Conservation (phyloP, 208 protist species). For the Trypanosoma scelopori region DNA sequence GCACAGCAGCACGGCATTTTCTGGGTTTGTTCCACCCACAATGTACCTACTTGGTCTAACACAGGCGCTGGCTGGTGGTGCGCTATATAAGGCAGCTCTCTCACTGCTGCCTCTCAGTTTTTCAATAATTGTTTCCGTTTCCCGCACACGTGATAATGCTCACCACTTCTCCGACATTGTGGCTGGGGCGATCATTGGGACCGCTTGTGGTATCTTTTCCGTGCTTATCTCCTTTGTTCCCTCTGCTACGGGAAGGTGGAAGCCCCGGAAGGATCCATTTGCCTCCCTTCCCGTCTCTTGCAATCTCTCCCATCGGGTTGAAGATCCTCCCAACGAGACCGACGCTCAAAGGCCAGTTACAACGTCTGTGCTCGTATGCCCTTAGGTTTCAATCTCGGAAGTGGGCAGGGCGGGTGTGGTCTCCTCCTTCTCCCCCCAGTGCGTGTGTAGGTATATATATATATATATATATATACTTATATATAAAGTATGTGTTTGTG, state of each 20-base stretch:
- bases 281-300: too few relatives aligned
- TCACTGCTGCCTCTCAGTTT: conserved; percentile 26
- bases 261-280: background rate
- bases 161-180: conserved; percentile 55
- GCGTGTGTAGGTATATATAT: too few relatives aligned
- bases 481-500: too few relatives aligned
- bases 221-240: conserved; percentile 15
- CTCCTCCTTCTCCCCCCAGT: too few relatives aligned
- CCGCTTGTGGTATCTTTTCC: conserved; percentile 36
- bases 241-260: background rate
- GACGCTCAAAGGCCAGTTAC: too few relatives aligned
- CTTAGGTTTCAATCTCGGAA: too few relatives aligned
- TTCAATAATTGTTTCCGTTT: conserved; percentile 30
- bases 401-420: too few relatives aligned
- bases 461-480: too few relatives aligned
- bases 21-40: conserved; percentile 35
- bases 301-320: too few relatives aligned
- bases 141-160: conserved; percentile 42
- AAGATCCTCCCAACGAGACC: too few relatives aligned
- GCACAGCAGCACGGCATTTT: conserved; percentile 60
- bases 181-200: conserved; percentile 33
- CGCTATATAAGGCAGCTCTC: conserved; percentile 1
- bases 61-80: conserved; percentile 2
- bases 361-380: too few relatives aligned
- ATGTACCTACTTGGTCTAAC: conserved; percentile 37